A percentile compares a stretch with the other conserved stretches of the same genome.
Conservation (phyloP, 768 basidiomycete species). For the Calocera cornea region DNA sequence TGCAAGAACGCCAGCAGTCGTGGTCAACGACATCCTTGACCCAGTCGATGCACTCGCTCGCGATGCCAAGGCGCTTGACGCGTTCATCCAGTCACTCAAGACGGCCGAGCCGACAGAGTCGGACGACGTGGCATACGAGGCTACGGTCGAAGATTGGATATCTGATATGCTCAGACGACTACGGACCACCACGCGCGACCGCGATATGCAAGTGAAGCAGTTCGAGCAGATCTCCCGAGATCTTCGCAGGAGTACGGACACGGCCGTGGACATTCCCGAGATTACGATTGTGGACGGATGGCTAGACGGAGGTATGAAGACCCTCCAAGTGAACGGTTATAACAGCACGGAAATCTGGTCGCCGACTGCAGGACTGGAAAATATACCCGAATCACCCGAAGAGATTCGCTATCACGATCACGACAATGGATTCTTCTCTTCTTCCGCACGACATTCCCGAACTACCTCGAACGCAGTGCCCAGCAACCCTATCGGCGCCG, state of each 20-base stretch:
- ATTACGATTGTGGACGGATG: background rate
- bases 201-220: slow-evolving; percentile 1
- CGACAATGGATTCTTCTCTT: background rate
- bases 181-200: background rate
- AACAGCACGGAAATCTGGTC: background rate
- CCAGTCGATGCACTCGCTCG: background rate
- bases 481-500: background rate
- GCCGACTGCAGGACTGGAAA: background rate
- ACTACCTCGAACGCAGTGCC: background rate
- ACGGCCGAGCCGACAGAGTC: background rate
- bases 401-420: background rate
- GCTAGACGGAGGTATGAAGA: background rate
- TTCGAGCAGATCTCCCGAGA: background rate
- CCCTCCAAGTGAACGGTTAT: background rate
- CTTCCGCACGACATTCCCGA: background rate
- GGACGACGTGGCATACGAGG: background rate
- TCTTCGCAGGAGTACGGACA: background rate
- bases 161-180: background rate
- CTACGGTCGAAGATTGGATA: background rate
- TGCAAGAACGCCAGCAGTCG: background rate
- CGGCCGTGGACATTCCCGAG: background rate
- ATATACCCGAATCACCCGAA: background rate
- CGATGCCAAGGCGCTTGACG: background rate
- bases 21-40: background rate
- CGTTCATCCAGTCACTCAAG: background rate